Conservation (phyloP, 2,329 filamentous ascomycete species). For the Sporothrix curviconia region DNA sequence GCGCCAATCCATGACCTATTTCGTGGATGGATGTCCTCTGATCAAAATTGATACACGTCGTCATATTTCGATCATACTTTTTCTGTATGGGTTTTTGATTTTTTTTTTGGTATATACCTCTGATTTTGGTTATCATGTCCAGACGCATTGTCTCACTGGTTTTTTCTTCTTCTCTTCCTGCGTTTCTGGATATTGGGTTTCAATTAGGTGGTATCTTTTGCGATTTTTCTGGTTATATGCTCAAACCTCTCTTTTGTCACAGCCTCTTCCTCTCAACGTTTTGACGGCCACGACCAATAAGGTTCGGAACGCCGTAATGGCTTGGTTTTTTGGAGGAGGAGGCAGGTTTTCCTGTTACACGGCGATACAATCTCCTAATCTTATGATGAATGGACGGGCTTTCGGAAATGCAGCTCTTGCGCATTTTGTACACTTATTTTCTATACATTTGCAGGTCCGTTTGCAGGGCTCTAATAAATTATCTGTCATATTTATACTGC, state of each 20-base stretch:
- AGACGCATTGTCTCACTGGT: too few species aligned
- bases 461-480: too few species aligned
- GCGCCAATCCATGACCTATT: slow-evolving; percentile 21
- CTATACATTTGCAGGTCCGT: too few species aligned
- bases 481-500: too few species aligned
- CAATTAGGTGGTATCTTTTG: too few species aligned
- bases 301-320: not conserved
- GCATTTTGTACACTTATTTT: not conserved
- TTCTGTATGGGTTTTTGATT: not conserved
- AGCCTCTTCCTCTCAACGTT: not conserved
- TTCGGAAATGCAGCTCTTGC: not conserved
- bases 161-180: too few species aligned
- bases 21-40: too few species aligned
- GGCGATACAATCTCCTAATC: slow-evolving; percentile 7
- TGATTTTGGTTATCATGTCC: not conserved
- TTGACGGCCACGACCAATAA: not conserved
- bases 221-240: too few species aligned
- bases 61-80: not conserved
- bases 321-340: not conserved
- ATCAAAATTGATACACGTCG: too few species aligned
- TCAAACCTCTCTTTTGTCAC: too few species aligned
- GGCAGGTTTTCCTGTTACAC: too few species aligned
- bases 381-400: not conserved
- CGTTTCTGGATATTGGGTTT: too few species aligned
- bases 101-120: not conserved